Conservation (phyloP, 805 yeast species). For the Metschnikowia proteae region DNA sequence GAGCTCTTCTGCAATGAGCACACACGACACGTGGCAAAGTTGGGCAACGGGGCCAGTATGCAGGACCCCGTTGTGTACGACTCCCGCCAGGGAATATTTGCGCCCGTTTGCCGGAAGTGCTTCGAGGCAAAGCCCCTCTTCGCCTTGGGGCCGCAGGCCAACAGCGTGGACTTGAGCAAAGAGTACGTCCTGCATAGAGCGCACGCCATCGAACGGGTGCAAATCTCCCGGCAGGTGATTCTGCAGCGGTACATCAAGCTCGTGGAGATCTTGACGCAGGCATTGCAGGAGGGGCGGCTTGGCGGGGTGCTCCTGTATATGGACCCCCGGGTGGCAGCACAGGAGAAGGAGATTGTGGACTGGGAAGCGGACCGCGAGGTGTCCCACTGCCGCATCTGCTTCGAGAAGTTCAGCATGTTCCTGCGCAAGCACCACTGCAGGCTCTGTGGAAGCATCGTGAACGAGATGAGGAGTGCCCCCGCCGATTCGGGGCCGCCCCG, state of each 20-base stretch:
- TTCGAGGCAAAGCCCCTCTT: constrained; percentile 53
- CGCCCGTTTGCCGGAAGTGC: constrained; percentile 68
- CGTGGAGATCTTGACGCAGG: constrained; percentile 22
- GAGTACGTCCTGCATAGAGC: constrained; percentile 43
- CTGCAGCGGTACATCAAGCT: constrained; percentile 56
- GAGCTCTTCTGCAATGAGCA: constrained; percentile 63
- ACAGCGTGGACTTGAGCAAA: constrained; percentile 41
- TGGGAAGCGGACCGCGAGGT: constrained; percentile 57
- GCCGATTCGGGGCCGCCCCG: constrained; percentile 21
- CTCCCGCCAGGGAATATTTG: constrained; percentile 47
- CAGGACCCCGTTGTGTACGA: constrained; percentile 24
- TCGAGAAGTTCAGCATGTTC: constrained; percentile 50
- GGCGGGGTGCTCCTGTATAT: constrained; percentile 3
- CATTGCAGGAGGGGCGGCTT: not conserved
- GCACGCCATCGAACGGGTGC: constrained; percentile 42
- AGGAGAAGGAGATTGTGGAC: constrained; percentile 27
- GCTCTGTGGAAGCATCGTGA: constrained; percentile 77
- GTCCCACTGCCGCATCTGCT: constrained; percentile 61
- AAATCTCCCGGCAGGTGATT: constrained; percentile 52
- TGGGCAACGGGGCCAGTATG: constrained; percentile 31
- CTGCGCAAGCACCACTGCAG: constrained; percentile 87
- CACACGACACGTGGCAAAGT: constrained; percentile 49
- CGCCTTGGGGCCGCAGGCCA: constrained; percentile 39
- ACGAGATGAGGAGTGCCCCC: constrained; percentile 48
- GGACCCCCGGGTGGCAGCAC: not conserved